Conservation (phyloP, 345 rosid genomes). For the Gossypium stocksii region DNA sequence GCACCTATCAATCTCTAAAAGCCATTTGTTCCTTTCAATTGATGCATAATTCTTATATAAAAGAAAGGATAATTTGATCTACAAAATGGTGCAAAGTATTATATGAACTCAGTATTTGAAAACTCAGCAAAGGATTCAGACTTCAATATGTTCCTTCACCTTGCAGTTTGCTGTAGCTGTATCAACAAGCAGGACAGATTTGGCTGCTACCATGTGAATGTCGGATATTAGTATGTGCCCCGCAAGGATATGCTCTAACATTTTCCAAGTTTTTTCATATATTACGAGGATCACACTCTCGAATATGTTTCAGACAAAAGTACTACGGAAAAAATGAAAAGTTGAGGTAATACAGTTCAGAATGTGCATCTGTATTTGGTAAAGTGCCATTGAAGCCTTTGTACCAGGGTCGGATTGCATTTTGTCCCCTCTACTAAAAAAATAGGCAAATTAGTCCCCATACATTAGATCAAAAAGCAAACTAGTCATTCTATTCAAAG, state of each 20-base stretch:
- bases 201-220: neutral
- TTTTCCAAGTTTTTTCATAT: neutral
- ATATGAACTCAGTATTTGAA: neutral
- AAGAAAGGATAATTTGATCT: neutral
- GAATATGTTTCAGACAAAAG: neutral
- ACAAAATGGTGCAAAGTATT: neutral
- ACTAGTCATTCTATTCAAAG: no score
- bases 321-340: neutral
- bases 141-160: neutral
- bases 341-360: neutral
- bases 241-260: neutral
- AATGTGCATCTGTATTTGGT: no score
- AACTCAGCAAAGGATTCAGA: neutral
- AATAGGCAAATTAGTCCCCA: no score
- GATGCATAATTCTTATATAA: neutral
- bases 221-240: neutral
- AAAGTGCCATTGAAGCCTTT: no score
- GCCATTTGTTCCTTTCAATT: neutral
- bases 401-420: no score
- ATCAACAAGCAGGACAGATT: neutral
- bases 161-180: neutral
- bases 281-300: neutral
- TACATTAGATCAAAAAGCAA: no score
- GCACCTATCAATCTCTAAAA: neutral
- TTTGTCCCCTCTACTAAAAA: no score